A percentile compares a stretch with the other conserved stretches of the same genome.
Conservation (phyloP, 352 stramenopile species). For the Pilasporangium apinafurcum region DNA sequence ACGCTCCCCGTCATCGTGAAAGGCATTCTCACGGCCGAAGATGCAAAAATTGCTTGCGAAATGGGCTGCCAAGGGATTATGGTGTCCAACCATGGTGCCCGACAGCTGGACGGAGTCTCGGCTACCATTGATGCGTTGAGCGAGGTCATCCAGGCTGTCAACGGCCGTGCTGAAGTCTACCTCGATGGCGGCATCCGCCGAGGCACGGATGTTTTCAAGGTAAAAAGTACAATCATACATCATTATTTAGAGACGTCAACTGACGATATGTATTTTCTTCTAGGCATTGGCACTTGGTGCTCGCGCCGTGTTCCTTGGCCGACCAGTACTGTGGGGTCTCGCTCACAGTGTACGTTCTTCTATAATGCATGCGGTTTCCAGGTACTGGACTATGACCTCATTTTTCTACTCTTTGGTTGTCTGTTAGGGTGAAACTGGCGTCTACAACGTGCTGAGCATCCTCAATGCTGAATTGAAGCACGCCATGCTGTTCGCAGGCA, state of each 20-base stretch:
- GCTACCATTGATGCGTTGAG: constrained; percentile 90
- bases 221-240: constrained; percentile 9
- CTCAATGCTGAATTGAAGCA: constrained; percentile 91
- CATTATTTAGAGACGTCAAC: neutral
- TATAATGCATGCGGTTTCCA: neutral
- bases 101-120: constrained; percentile 88
- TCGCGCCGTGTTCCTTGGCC: constrained; percentile 92
- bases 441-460: constrained; percentile 86
- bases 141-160: constrained; percentile 84
- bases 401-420: neutral
- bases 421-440: constrained; percentile 72
- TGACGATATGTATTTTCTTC: constrained; percentile 10
- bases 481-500: constrained; percentile 87
- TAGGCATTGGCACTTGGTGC: constrained; percentile 89
- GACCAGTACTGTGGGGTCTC: constrained; percentile 93
- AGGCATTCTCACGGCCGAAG: constrained; percentile 90
- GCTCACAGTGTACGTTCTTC: constrained; percentile 68
- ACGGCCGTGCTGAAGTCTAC: constrained; percentile 85
- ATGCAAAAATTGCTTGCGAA: constrained; percentile 86
- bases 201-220: constrained; percentile 95
- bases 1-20: constrained; percentile 91
- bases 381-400: neutral
- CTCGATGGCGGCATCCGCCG: constrained; percentile 93
- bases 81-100: constrained; percentile 92
- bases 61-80: constrained; percentile 90